Evolutionary conservation across 1,284 basidiomycete species (phyloP).

Genomic region (Cutaneotrichosporon sp.): DNA sequence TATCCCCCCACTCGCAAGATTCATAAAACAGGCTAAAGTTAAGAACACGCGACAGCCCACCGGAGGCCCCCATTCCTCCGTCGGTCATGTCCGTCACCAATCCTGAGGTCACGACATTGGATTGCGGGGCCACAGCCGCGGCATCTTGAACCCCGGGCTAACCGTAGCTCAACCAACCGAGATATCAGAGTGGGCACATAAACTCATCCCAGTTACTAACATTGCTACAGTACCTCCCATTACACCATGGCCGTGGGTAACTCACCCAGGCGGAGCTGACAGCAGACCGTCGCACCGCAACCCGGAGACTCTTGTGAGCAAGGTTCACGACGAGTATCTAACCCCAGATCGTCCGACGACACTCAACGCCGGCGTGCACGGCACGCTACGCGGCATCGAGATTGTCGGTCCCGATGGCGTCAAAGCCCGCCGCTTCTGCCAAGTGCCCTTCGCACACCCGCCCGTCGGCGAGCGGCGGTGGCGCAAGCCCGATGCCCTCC

Average conservation of each 20-base stretch:
- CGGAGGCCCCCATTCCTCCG: not conserved
- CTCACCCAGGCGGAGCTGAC: conserved; percentile 3
- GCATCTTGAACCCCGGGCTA: not conserved
- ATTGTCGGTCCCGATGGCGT: conserved; percentile 25
- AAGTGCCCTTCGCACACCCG: conserved; percentile 29
- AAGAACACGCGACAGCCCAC: not conserved
- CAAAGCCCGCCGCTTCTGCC: conserved; percentile 28
- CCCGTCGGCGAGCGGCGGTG: conserved; percentile 28
- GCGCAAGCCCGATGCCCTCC: conserved; percentile 26
- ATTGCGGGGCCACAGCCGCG: not conserved
- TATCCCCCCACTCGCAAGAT: too few species aligned
- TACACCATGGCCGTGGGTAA: conserved; percentile 12
- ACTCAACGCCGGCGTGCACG: conserved; percentile 27
- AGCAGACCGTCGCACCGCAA: conserved; percentile 1
- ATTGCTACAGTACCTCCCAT: not conserved
- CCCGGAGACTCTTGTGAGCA: conserved; percentile 18
- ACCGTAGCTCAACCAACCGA: not conserved
- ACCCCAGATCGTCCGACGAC: conserved; percentile 26
- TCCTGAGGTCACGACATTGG: not conserved
- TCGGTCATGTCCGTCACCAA: conserved; percentile 6
- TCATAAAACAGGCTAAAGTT: not conserved
- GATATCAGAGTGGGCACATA: not conserved
- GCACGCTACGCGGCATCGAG: conserved; percentile 25
- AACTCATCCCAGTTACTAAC: not conserved
- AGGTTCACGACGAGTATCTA: not conserved